Conservation (phyloP, 2,329 filamentous ascomycete species). For the Talaromyces sp. region DNA sequence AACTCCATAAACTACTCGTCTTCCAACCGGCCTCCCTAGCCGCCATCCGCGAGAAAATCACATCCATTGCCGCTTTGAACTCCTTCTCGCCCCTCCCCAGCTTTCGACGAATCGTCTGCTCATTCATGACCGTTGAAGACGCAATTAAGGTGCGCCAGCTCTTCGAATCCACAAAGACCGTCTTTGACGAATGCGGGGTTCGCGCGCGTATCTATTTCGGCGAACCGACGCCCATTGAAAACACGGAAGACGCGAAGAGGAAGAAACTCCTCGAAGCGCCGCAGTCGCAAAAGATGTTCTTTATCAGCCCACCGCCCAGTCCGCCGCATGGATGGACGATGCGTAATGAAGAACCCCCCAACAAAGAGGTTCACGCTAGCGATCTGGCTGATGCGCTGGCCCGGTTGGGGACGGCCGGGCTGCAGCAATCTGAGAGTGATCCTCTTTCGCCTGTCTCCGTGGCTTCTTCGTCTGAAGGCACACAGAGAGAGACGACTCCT, state of each 20-base stretch:
- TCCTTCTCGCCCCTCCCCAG: constrained; percentile 51
- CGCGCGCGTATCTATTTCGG: constrained; percentile 52
- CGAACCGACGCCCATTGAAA: constrained; percentile 46
- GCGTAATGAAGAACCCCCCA: constrained; percentile 60
- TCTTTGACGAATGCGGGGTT: constrained; percentile 20
- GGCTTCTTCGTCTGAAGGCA: constrained; percentile 21
- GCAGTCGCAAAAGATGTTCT: constrained; percentile 60
- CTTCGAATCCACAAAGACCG: constrained; percentile 30
- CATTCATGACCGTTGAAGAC: constrained; percentile 42
- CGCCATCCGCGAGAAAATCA: constrained; percentile 42
- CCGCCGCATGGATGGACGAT: constrained; percentile 64
- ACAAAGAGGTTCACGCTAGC: constrained; percentile 61
- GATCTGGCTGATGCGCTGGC: constrained; percentile 57
- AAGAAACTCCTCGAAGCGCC: constrained; percentile 53
- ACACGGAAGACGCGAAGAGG: constrained; percentile 29
- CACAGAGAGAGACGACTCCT: not conserved
- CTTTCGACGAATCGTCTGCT: constrained; percentile 50
- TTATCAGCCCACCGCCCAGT: constrained; percentile 61
- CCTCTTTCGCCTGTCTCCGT: constrained; percentile 35
- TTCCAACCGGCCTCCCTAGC: constrained; percentile 46
- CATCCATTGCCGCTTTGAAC: constrained; percentile 42
- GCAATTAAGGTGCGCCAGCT: constrained; percentile 43
- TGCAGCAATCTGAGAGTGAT: constrained; percentile 21
- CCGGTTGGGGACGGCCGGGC: constrained; percentile 39
- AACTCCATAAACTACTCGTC: constrained; percentile 44